Base-by-base conservation (phyloP, 768 basidiomycete genomes). In the Tulasnella sp. region DNA sequence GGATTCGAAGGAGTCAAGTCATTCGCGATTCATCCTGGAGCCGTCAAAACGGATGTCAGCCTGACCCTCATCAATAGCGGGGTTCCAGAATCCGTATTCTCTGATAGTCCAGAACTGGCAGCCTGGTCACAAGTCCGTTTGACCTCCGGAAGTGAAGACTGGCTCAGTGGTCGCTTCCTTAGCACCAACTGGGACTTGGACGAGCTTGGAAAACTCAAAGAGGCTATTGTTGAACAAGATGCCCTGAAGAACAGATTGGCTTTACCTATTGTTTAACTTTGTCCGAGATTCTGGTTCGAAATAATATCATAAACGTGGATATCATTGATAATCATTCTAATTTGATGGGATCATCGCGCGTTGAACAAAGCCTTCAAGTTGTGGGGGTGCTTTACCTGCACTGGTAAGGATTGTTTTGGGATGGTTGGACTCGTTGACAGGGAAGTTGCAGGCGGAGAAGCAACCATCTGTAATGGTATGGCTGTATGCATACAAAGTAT, bases 41-140 rank as follows among this genome's bases (percentile, higher is more conserved):
- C 46, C 2, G 53, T 55, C 27, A 8, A 37, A 27, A 59, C 57
- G 10, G 58, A 59, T 13, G 33, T 60, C 46, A 25, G 45, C 9
- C 31, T 37, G 25, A 25, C 9, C 12, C 22, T 43, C 25, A 37
- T 54, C 7, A 9, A 5, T 8, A 24, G 49, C 24, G 39, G 32
- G 28, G 13, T 45, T 19, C 40, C 16, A 19, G 28, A 20, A 5
- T 5, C 16, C 7, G 4, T 39, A 3, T 39, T 40, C 25, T 39
- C 20, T 10, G 22, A 49, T 3, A 39, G 15, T 24, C 20, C 48
- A 1, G 12, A 25, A 19, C 10, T 49, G 33, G 25, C 25, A 29
- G 35, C 20, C n/a, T 49, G 48, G 48, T 39, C 48, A 16, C 15
- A 19, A 16, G 48, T 49, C 16, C 42, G 48, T 24, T n/a, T 49